Evolutionary conservation across 345 rosid genomes (phyloP).

Genomic region (Bruguiera gymnorhiza): DNA sequence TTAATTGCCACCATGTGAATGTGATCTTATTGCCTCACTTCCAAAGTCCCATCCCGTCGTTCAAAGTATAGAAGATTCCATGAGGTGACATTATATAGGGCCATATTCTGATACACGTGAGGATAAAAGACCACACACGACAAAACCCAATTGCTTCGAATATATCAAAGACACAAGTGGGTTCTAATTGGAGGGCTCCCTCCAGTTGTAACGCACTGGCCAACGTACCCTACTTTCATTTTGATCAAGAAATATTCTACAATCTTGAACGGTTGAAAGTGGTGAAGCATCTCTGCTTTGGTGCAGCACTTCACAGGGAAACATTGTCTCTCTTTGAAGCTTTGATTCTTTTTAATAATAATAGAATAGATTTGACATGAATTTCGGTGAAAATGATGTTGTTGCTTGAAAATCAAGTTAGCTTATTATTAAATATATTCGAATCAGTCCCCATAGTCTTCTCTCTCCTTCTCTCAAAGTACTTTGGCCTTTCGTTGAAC

Average conservation of each 20-base stretch:
- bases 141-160: neutral
- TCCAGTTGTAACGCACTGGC: neutral
- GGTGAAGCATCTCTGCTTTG: neutral
- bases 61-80: slow-evolving; percentile 22
- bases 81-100: slow-evolving; percentile 9
- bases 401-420: slow-evolving; percentile 35
- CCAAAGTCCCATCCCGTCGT: neutral
- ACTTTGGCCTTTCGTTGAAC: slow-evolving; percentile 6
- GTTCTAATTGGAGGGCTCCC: too few relatives aligned
- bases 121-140: neutral
- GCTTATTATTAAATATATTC: slow-evolving; percentile 20
- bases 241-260: too few relatives aligned
- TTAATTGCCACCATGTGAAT: slow-evolving; percentile 9
- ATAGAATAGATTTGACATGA: neutral
- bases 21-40: slow-evolving; percentile 1
- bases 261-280: neutral
- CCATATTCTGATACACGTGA: slow-evolving; percentile 13
- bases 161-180: too few relatives aligned
- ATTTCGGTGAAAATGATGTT: slow-evolving; percentile 15
- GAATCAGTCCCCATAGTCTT: slow-evolving; percentile 23
- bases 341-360: neutral
- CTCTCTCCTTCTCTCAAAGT: neutral
- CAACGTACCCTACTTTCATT: neutral
- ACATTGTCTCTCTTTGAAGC: neutral
- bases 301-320: neutral